Evolutionary conservation across 2,329 filamentous ascomycete species (phyloP).

Genomic region (Aspergillus sp.): DNA sequence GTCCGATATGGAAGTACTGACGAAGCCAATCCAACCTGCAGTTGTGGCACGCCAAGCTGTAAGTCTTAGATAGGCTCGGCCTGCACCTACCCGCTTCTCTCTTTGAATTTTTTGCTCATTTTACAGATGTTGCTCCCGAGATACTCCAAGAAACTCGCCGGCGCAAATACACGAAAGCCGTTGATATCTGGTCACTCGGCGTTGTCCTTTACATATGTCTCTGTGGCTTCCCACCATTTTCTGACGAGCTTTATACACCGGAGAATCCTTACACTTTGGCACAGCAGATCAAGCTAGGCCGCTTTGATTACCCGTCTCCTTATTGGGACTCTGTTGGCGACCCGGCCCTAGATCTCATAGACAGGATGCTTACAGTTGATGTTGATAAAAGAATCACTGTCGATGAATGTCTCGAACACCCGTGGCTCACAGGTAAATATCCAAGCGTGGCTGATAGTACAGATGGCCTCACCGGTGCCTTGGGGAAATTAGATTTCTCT

Average conservation of each 20-base stretch:
- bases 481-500: conserved; percentile 78
- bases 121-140: conserved; percentile 81
- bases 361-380: conserved; percentile 89
- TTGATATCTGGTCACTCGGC: conserved; percentile 96
- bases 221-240: conserved; percentile 95
- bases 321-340: conserved; percentile 93
- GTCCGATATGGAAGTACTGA: neutral
- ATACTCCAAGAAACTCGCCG: conserved; percentile 80
- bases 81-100: neutral
- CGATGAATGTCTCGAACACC: conserved; percentile 86
- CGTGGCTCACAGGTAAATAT: conserved; percentile 71
- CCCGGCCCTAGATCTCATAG: conserved; percentile 86
- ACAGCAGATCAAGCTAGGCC: conserved; percentile 84
- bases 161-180: conserved; percentile 88
- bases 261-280: conserved; percentile 85
- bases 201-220: conserved; percentile 97
- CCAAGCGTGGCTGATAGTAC: conserved; percentile 78
- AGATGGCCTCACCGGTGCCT: conserved; percentile 84
- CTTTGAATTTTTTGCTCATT: conserved; percentile 14
- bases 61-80: conserved; percentile 30
- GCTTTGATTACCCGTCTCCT: conserved; percentile 92
- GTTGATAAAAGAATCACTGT: conserved; percentile 80
- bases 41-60: conserved; percentile 89
- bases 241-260: conserved; percentile 78
- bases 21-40: conserved; percentile 25